Evolutionary conservation across 306 rosid species (phyloP), one percentile per base, ranked within the genome.

Genomic region (Argentina anserina): DNA sequence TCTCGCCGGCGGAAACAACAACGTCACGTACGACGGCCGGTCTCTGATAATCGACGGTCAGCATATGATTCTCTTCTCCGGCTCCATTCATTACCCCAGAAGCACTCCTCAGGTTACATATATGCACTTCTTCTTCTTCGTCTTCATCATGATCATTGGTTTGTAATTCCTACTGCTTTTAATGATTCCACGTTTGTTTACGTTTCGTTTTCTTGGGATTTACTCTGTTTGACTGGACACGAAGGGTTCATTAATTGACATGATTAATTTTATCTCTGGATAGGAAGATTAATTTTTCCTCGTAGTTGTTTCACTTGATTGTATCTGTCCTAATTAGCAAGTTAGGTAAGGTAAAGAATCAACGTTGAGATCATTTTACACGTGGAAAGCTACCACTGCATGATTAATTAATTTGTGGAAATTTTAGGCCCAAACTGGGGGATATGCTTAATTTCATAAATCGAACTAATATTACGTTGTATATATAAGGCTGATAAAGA

Each of bases 61-160:
- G 59, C 97, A 84, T 61, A 75, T 26, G 72, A 78, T 92, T 50
- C 89, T 89, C 47, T 89, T 92, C 88, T 89, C 96, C 3, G 97
- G 93, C 65, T 87, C 92, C 41, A 89, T 91, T 69, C 97, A 91
- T 63, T 91, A 91, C 80, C 93, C 93, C 67, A 90, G 93, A 55
- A 89, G 96, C 84, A 89, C 96, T 61, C 91, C 97, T 56, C 60
- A 89, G 96, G 97, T 91, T 26, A 71, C 18, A 12, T 21, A 12
- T 62, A 31, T 9, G n/a, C 25, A 29, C 0, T 6, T 37, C 59
- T 11, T 33, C 0, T 4, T 72, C 14, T 45, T 26, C 28, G 2
- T 3, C 36, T 2, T 33, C 36, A 2, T 33, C 1, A 33, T 33
- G 36, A 33, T 33, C 2, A 33, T 33, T 56, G 2, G 17, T 28